Conservation (phyloP, 495 filamentous ascomycete species). For the Neurospora tetraspora region DNA sequence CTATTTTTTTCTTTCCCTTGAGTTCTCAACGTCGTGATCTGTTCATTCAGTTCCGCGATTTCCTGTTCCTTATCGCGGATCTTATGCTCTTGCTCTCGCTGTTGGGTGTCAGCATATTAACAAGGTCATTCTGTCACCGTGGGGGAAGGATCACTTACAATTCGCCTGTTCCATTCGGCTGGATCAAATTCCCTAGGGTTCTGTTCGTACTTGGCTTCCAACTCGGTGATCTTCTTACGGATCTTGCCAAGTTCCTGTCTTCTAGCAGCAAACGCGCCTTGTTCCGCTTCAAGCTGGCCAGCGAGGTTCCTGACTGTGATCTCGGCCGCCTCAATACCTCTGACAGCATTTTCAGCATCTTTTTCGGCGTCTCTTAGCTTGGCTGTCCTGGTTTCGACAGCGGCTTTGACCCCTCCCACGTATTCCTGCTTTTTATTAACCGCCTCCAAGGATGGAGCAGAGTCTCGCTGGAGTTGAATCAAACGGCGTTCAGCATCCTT, state of each 20-base stretch:
- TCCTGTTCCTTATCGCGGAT: slow-evolving; percentile 35
- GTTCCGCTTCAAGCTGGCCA: slow-evolving; percentile 48
- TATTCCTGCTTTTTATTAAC: slow-evolving; percentile 60
- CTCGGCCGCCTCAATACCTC: slow-evolving; percentile 42
- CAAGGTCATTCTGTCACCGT: background rate
- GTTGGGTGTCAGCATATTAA: slow-evolving; percentile 6
- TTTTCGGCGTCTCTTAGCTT: slow-evolving; percentile 41
- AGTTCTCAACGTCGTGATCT: slow-evolving; percentile 21
- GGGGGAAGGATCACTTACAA: slow-evolving; percentile 32
- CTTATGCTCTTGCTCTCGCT: slow-evolving; percentile 35
- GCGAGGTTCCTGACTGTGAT: slow-evolving; percentile 45
- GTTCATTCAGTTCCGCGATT: slow-evolving; percentile 18
- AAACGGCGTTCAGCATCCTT: slow-evolving; percentile 41
- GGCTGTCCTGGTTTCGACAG: slow-evolving; percentile 42
- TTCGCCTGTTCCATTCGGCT: slow-evolving; percentile 41
- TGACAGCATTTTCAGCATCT: slow-evolving; percentile 38
- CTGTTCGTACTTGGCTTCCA: slow-evolving; percentile 35
- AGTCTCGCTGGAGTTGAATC: slow-evolving; percentile 44
- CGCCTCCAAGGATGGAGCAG: slow-evolving; percentile 56
- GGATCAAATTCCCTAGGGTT: slow-evolving; percentile 39
- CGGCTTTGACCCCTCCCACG: slow-evolving; percentile 30
- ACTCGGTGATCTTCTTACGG: slow-evolving; percentile 30
- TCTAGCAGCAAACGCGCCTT: slow-evolving; percentile 34
- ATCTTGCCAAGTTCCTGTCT: slow-evolving; percentile 40
- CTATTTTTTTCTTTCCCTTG: slow-evolving; percentile 14